These are phyloP conservation scores for Erythrophleum ivorense DNA, from an alignment of 331 rosid genomes.

Conservation along the genomic window DNA sequence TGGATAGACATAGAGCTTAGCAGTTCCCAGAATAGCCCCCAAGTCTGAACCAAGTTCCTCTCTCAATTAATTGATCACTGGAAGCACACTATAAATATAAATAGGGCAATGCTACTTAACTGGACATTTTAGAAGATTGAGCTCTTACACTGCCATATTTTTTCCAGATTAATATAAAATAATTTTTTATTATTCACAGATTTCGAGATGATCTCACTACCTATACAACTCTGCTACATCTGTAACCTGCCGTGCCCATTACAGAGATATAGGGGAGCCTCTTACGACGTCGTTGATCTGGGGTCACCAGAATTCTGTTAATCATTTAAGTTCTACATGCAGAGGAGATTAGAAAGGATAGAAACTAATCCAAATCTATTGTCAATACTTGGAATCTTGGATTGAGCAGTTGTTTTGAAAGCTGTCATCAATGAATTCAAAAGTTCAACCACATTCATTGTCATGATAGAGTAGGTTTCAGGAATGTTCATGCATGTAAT, in stretches of 20 bases:
- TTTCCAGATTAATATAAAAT: no score
- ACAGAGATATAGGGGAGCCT: not conserved
- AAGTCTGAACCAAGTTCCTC: not conserved
- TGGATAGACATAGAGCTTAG: not conserved
- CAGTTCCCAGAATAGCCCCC: not conserved
- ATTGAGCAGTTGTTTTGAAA: not conserved
- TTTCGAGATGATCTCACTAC: no score
- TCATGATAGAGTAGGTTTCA: slow-evolving; percentile 11
- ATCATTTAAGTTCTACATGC: not conserved
- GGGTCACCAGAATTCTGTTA: not conserved
- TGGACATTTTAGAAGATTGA: no score
- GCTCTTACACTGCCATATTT: no score
- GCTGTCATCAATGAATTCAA: slow-evolving; percentile 13
- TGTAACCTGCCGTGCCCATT: no score
- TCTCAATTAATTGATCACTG: slow-evolving; percentile 39
- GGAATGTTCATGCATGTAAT: slow-evolving; percentile 26
- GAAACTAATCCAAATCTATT: not conserved
- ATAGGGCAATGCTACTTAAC: not conserved
- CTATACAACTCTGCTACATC: slow-evolving; percentile 14
- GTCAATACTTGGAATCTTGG: not conserved
- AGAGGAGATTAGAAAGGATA: not conserved
- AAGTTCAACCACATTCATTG: not conserved
- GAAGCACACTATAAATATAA: slow-evolving; percentile 21
- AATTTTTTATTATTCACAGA: no score
- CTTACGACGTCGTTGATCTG: no score